phyloP scores from a whole-genome alignment of 305 asterid species.

The Rubia peregrina region DNA sequence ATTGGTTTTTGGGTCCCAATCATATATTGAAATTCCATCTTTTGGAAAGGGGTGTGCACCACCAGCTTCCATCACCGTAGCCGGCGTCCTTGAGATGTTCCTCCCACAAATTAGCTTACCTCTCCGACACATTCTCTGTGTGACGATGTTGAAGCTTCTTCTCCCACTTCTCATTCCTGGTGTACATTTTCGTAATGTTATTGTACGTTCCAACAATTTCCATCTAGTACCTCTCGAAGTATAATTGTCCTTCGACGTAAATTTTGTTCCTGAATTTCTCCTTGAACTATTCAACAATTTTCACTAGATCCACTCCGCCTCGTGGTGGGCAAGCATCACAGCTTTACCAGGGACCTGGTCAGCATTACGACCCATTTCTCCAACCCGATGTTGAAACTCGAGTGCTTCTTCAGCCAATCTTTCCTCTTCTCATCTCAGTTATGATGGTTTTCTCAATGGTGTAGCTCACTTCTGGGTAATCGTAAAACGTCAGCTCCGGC shows the following conservation, averaged over 20 bases:
- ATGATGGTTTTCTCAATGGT: slow-evolving; percentile 50
- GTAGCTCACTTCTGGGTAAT: slow-evolving; percentile 57
- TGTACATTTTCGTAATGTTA: slow-evolving; percentile 45
- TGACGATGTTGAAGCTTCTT: slow-evolving; percentile 51
- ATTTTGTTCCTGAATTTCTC: slow-evolving; percentile 65
- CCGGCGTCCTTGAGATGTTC: slow-evolving; percentile 58
- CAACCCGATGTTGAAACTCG: slow-evolving; percentile 49
- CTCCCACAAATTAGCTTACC: slow-evolving; percentile 50
- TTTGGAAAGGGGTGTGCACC: too few relatives aligned
- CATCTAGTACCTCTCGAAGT: slow-evolving; percentile 88
- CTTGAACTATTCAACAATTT: slow-evolving; percentile 4
- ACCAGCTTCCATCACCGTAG: too few relatives aligned
- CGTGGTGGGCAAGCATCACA: slow-evolving; percentile 26
- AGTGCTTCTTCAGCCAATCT: slow-evolving; percentile 69
- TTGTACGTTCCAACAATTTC: slow-evolving; percentile 56
- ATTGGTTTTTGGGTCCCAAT: too few relatives aligned
- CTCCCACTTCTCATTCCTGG: slow-evolving; percentile 38
- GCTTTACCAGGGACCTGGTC: slow-evolving; percentile 73
- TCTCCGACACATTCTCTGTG: slow-evolving; percentile 68
- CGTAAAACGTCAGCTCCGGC: slow-evolving; percentile 58
- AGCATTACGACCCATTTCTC: slow-evolving; percentile 57
- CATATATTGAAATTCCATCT: too few relatives aligned
- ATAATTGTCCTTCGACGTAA: slow-evolving; percentile 57
- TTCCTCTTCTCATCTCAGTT: slow-evolving; percentile 73
- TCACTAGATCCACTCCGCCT: too few relatives aligned